phyloP scores from a whole-genome alignment of 106 monocot genomes.

The Acanthochlamys bracteata region DNA sequence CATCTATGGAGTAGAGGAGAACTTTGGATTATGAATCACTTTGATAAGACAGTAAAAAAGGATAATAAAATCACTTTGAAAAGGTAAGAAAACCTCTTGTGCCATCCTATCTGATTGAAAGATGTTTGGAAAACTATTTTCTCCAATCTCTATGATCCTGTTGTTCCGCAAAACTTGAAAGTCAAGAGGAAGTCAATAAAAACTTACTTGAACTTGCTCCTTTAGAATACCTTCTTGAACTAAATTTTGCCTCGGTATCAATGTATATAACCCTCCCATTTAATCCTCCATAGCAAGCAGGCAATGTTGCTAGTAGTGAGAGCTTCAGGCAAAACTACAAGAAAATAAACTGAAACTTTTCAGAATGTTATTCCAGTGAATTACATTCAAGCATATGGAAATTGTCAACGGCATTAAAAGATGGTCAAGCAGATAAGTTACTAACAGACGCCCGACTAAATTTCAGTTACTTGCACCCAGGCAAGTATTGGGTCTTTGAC shows the following conservation, averaged over 20 bases:
- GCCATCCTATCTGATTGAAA: conserved; percentile 62
- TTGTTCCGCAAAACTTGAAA: not conserved
- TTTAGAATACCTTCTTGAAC: conserved; percentile 55
- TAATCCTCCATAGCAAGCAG: conserved; percentile 66
- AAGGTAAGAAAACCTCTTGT: conserved; percentile 71
- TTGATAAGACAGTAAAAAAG: too few species aligned
- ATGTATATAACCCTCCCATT: conserved; percentile 87
- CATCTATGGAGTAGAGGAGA: conserved; percentile 57
- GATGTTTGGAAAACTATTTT: conserved; percentile 77
- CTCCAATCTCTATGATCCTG: conserved; percentile 93
- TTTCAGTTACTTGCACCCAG: too few species aligned
- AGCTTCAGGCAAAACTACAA: conserved; percentile 91
- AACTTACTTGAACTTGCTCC: too few species aligned
- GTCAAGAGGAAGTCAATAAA: not conserved
- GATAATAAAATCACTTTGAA: too few species aligned
- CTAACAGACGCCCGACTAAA: too few species aligned
- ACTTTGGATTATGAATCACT: too few species aligned
- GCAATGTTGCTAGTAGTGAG: conserved; percentile 68
- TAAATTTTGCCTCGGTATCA: conserved; percentile 94
- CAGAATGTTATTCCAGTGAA: not conserved
- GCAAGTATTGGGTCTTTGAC: too few species aligned
- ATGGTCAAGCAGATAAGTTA: too few species aligned
- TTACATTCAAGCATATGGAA: too few species aligned
- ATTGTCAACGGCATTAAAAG: too few species aligned
- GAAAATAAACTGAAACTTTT: not conserved